phyloP scores from a whole-genome alignment of 257 asterid genomes.

The Solanum chmielewskii region DNA sequence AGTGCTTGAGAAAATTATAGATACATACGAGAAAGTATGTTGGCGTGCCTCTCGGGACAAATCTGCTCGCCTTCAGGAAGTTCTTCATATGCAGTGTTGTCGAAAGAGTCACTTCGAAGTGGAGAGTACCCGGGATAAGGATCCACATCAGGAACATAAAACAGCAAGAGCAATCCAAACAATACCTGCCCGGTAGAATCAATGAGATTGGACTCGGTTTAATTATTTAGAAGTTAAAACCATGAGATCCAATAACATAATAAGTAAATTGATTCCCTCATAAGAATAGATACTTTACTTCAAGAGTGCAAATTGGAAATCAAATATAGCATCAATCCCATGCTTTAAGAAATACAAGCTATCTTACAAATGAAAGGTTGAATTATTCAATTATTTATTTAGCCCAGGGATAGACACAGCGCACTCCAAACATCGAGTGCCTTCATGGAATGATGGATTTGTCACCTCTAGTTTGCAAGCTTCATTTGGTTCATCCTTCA shows the following conservation, averaged over 20 bases:
- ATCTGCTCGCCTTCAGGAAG: slow-evolving; percentile 80
- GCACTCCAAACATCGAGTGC: neutral
- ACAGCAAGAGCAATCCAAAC: slow-evolving; percentile 67
- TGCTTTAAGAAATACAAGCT: neutral
- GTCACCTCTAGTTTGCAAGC: neutral
- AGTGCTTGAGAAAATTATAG: neutral
- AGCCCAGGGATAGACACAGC: neutral
- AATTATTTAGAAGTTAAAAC: neutral
- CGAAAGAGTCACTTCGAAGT: slow-evolving; percentile 40
- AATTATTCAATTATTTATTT: neutral
- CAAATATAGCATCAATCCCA: neutral
- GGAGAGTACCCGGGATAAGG: slow-evolving; percentile 85
- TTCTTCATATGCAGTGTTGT: slow-evolving; percentile 65
- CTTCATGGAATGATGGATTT: neutral
- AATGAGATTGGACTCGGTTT: neutral
- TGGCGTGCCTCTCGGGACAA: slow-evolving; percentile 85
- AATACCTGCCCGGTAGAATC: slow-evolving; percentile 39
- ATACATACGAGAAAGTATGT: slow-evolving; percentile 64
- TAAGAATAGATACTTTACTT: neutral
- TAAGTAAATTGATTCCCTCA: neutral
- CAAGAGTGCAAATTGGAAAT: neutral
- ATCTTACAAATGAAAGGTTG: neutral
- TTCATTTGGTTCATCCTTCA: neutral
- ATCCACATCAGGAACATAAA: slow-evolving; percentile 71
- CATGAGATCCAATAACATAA: neutral